Evolutionary conservation across 225 moss, liverwort and hornwort species (phyloP).

Genomic region (Neckera pumila): DNA sequence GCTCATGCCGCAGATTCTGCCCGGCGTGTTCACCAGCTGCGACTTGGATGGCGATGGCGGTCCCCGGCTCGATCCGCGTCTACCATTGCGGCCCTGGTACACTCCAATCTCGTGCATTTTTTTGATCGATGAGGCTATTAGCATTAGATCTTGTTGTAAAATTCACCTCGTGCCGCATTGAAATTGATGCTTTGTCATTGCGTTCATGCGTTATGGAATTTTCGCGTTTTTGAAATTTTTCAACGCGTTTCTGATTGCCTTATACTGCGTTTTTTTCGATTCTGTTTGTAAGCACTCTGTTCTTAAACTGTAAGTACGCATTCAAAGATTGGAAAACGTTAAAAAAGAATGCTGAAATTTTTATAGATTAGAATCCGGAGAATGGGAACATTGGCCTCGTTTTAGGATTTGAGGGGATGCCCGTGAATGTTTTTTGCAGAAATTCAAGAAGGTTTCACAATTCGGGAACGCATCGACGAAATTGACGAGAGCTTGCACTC

Average conservation of each 20-base stretch:
- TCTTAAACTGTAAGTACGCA: neutral
- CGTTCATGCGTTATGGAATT: neutral
- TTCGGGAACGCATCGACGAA: constrained; percentile 32
- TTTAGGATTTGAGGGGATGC: neutral
- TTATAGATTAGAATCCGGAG: neutral
- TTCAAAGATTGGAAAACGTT: neutral
- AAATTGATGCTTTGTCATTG: neutral
- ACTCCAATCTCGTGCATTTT: neutral
- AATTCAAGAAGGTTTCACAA: constrained; percentile 19
- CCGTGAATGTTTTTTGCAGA: neutral
- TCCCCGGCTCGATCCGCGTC: constrained; percentile 29
- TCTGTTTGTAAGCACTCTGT: neutral
- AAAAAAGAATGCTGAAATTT: neutral
- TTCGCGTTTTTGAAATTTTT: neutral
- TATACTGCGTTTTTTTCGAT: neutral
- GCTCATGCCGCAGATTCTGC: constrained; percentile 23
- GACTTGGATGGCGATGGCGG: constrained; percentile 29
- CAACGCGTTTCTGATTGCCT: neutral
- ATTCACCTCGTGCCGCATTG: neutral
- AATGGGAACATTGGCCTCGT: too few species aligned
- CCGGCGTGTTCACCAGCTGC: constrained; percentile 27
- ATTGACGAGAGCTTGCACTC: constrained; percentile 17
- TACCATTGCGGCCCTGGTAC: constrained; percentile 40
- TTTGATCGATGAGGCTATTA: neutral
- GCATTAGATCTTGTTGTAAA: neutral